A percentile compares a stretch with the other conserved stretches of the same genome.
Conservation (phyloP, 495 filamentous ascomycete genomes). For the Neurospora sp. region DNA sequence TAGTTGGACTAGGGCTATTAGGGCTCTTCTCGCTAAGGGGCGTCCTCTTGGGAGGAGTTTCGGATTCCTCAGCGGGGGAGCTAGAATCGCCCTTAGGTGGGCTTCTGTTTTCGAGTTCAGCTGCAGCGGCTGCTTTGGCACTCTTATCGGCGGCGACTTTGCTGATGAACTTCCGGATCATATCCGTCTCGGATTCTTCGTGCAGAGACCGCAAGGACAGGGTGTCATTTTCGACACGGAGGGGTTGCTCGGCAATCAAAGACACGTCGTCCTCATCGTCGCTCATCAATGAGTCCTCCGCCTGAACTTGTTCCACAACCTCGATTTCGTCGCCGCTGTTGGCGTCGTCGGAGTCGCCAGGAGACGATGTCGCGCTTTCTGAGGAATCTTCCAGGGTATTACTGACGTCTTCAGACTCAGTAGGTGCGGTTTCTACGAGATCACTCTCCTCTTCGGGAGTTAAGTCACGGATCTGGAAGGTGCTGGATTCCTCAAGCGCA, state of each 20-base stretch:
- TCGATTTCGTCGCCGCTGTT: constrained; percentile 5
- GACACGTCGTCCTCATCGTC: constrained; percentile 19
- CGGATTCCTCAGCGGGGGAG: constrained; percentile 17
- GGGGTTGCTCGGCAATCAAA: constrained; percentile 4
- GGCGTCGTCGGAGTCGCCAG: not conserved
- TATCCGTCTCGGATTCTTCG: constrained; percentile 33
- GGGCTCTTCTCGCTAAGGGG: constrained; percentile 30
- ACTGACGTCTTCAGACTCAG: not conserved
- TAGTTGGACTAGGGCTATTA: constrained; percentile 26
- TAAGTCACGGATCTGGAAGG: not conserved
- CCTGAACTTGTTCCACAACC: constrained; percentile 7
- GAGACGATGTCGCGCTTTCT: not conserved
- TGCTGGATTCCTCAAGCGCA: not conserved
- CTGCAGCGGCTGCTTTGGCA: constrained; percentile 21
- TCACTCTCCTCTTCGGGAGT: not conserved
- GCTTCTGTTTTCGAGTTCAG: constrained; percentile 10
- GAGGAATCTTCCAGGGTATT: not conserved
- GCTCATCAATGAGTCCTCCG: constrained; percentile 7
- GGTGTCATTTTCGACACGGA: constrained; percentile 13
- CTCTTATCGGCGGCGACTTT: constrained; percentile 36
- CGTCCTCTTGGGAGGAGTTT: constrained; percentile 20
- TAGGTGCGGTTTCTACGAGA: not conserved
- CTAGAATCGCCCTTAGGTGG: constrained; percentile 14
- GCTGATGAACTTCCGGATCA: constrained; percentile 36
- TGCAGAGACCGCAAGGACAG: constrained; percentile 15